phyloP scores from a whole-genome alignment of 352 stramenopile species.

The Globisporangium cystogenes region DNA sequence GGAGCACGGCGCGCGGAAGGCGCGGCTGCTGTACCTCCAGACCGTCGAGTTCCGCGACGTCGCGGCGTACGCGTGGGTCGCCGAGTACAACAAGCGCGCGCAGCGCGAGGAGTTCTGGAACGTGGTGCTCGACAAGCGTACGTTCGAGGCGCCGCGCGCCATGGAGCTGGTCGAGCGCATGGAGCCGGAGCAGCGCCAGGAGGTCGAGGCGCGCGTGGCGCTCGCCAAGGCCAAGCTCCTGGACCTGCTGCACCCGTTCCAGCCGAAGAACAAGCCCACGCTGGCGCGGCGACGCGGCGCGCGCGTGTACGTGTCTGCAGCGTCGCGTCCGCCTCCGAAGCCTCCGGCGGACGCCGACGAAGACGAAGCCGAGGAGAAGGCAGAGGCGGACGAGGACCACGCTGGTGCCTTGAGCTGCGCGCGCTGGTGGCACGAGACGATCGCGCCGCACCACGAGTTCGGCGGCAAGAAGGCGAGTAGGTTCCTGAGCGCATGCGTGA shows the following conservation, averaged over 20 bases:
- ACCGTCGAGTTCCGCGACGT: conserved; percentile 66
- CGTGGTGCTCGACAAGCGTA: conserved; percentile 62
- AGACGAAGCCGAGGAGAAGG: not conserved
- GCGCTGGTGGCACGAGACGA: conserved; percentile 58
- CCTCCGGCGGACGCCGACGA: not conserved
- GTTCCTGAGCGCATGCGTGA: conserved; percentile 29
- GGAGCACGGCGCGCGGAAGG: conserved; percentile 23
- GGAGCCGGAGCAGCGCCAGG: conserved; percentile 40
- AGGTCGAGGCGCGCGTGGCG: conserved; percentile 46
- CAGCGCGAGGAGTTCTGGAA: conserved; percentile 69
- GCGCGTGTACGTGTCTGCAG: conserved; percentile 24
- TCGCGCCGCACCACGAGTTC: conserved; percentile 26
- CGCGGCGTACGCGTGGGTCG: conserved; percentile 59
- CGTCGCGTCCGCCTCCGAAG: too few species aligned
- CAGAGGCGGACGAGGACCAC: conserved; percentile 6
- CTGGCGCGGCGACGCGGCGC: conserved; percentile 35
- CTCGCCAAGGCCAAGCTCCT: conserved; percentile 48
- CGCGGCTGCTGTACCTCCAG: conserved; percentile 57
- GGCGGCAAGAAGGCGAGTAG: conserved; percentile 24
- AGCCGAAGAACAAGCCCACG: conserved; percentile 35
- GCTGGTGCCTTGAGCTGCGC: conserved; percentile 37
- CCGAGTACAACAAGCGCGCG: conserved; percentile 50
- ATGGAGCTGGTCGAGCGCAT: conserved; percentile 59
- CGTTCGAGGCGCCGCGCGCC: conserved; percentile 36
- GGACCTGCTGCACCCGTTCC: conserved; percentile 47